These are phyloP conservation scores for Trifolium fragiferum DNA, from an alignment of 306 rosid species.

Conservation along the genomic window DNA sequence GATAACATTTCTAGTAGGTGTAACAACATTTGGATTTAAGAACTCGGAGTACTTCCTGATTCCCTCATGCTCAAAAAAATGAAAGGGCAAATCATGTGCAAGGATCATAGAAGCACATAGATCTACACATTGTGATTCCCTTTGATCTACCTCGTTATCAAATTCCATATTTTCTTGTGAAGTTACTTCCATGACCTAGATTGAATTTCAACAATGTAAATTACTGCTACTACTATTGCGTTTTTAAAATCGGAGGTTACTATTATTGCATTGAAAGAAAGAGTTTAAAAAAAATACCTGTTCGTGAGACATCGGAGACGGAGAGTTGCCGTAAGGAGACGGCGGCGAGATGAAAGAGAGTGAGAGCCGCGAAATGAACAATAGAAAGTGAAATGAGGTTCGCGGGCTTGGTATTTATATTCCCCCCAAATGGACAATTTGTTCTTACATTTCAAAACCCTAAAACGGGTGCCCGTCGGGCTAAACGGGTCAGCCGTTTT, in stretches of 20 bases:
- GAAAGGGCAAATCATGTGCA: neutral
- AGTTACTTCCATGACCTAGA: neutral
- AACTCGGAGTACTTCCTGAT: neutral
- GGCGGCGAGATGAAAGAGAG: neutral
- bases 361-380: neutral
- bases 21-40: neutral
- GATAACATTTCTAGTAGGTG: neutral
- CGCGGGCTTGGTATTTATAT: conserved; percentile 4
- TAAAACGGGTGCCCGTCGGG: conserved; percentile 4
- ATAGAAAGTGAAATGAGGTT: neutral
- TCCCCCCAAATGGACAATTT: neutral
- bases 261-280: neutral
- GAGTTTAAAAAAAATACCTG: neutral
- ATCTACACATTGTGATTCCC: neutral
- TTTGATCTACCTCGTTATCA: neutral
- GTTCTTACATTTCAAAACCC: neutral
- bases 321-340: neutral
- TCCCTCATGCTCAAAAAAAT: neutral
- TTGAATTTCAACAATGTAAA: neutral
- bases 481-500: neutral
- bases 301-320: neutral
- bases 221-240: neutral
- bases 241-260: neutral
- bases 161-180: neutral
- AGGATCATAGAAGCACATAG: neutral